Evolutionary conservation across 495 filamentous ascomycete species (phyloP), one percentile per base, ranked within the genome.

Genomic region (Pyrenopolyporus hunteri): DNA sequence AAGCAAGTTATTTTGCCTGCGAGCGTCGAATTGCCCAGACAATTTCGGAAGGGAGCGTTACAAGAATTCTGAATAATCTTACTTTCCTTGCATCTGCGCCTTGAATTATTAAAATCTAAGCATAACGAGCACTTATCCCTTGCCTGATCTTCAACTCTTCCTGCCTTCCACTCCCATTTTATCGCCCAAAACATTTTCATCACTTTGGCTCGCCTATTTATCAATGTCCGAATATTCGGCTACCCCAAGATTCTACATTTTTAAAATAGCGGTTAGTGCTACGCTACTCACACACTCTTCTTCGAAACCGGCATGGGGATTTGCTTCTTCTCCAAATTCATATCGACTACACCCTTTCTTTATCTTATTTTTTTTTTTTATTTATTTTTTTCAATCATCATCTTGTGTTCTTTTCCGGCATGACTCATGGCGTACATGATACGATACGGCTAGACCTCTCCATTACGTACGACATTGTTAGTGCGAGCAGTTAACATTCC

Each of bases 381-480:
- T n/a, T n/a, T n/a, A n/a, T n/a, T n/a, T n/a, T n/a, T n/a, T n/a
- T n/a, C n/a, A n/a, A n/a, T n/a, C n/a, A 51, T 50, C 44, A 28
- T 20, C 13, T 47, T 44, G n/a, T 43, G 19, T 51, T 49, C 42
- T 49, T 60, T 52, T 43, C 47, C 22, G 33, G 57, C 33, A 66
- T 61, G 63, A 66, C 46, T 60, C 52, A 66, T 57, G 51, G 63
- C 57, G 57, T 66, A 61, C 51, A 57, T 56, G 57, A 57, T 61
- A 66, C 63, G 52, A 61, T 50, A 66, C 52, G 51, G 47, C 57
- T 66, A 53, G 26, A 66, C 45, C 57, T 61, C 52, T 50, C 56
- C 33, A 49, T 57, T 48, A 22, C 51, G 57, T 57, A 49, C 57
- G 35, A 57, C 13, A 55, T 57, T 46, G 20, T 48, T 52, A 42